A percentile compares a stretch with the other conserved stretches of the same genome.
These are phyloP conservation scores for Sonneratia caseolaris DNA, from an alignment of 345 rosid species.

Conservation along the genomic window DNA sequence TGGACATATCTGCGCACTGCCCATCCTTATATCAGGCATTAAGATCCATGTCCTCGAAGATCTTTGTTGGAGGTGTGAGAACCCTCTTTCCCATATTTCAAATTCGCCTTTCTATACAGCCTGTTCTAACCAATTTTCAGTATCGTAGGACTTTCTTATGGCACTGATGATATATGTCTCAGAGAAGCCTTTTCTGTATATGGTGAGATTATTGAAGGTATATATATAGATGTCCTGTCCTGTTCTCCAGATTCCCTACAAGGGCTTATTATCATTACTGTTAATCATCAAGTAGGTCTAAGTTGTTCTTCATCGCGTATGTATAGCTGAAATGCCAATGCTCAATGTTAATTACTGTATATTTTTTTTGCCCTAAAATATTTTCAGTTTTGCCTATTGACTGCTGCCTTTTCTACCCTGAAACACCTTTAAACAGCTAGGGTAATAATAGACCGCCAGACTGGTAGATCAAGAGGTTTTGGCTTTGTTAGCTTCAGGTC, in stretches of 20 bases:
- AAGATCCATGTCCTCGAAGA: conserved; percentile 64
- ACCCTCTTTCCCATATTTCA: background rate
- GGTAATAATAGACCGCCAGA: conserved; percentile 74
- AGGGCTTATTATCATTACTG: background rate
- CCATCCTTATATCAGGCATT: conserved; percentile 64
- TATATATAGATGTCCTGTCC: background rate
- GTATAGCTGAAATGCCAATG: too few species aligned
- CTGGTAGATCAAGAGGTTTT: conserved; percentile 87
- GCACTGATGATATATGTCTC: conserved; percentile 19
- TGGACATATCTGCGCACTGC: conserved; percentile 31
- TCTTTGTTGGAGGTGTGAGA: conserved; percentile 70
- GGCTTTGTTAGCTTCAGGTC: conserved; percentile 62
- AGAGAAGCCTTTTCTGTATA: conserved; percentile 64
- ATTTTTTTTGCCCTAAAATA: too few species aligned
- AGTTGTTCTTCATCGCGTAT: background rate
- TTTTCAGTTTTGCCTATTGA: background rate
- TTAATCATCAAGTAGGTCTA: background rate
- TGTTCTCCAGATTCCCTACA: background rate
- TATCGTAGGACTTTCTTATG: background rate
- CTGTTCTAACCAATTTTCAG: background rate
- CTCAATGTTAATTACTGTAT: conserved; percentile 4
- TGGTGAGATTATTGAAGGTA: conserved; percentile 74
- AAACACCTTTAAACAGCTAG: conserved; percentile 33
- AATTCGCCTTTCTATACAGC: background rate
- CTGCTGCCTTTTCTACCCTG: too few species aligned